phyloP scores from a whole-genome alignment of 441 rosid genomes.

The Populus hybrid region DNA sequence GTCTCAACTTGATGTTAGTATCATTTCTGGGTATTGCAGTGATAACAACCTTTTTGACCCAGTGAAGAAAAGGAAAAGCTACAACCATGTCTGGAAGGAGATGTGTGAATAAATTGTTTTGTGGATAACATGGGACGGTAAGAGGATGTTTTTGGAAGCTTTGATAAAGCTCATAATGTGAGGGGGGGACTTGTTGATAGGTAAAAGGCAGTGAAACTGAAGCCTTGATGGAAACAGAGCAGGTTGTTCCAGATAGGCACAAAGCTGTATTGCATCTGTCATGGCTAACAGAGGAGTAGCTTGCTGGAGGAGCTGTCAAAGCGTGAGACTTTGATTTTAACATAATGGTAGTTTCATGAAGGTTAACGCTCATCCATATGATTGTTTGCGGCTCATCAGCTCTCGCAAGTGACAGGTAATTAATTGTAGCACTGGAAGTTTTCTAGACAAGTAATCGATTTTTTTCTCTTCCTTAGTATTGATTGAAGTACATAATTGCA shows the following conservation, averaged over 20 bases:
- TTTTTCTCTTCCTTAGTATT: not conserved
- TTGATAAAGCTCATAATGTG: slow-evolving; percentile 16
- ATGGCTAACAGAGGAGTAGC: slow-evolving; percentile 40
- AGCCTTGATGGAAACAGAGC: slow-evolving; percentile 21
- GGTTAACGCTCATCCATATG: slow-evolving; percentile 46
- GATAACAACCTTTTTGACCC: slow-evolving; percentile 41
- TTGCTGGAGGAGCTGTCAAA: slow-evolving; percentile 42
- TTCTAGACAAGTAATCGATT: not conserved
- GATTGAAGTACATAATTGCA: not conserved
- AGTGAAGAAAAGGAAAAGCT: slow-evolving; percentile 36
- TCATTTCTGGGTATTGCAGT: slow-evolving; percentile 35
- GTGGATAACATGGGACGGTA: slow-evolving; percentile 30
- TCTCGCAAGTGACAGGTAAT: slow-evolving; percentile 52
- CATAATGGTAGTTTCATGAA: slow-evolving; percentile 48
- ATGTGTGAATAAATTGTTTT: slow-evolving; percentile 37
- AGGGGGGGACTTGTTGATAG: slow-evolving; percentile 5
- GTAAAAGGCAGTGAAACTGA: slow-evolving; percentile 22
- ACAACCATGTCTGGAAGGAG: slow-evolving; percentile 40
- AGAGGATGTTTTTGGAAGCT: slow-evolving; percentile 22
- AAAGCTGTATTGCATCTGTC: slow-evolving; percentile 40
- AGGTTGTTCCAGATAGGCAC: slow-evolving; percentile 16
- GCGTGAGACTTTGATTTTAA: slow-evolving; percentile 44
- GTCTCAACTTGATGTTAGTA: slow-evolving; percentile 33
- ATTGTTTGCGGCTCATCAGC: slow-evolving; percentile 36
- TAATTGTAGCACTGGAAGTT: slow-evolving; percentile 16